phyloP scores from a whole-genome alignment of 441 rosid genomes.

The Populus tomentosa region DNA sequence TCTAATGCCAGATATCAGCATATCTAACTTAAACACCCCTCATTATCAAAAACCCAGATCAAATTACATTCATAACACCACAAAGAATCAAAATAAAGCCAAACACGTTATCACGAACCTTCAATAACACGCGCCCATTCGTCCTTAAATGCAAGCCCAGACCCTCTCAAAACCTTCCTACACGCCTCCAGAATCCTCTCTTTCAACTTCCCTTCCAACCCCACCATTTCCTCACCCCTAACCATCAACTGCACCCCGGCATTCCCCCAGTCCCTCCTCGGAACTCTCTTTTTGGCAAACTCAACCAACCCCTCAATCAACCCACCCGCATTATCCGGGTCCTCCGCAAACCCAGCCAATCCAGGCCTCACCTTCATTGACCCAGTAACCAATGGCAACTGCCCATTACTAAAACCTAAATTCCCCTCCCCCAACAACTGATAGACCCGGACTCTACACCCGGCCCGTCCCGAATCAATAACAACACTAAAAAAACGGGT shows the following conservation, averaged over 20 bases:
- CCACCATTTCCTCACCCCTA: slow-evolving; percentile 17
- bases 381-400: slow-evolving; percentile 23
- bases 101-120: slow-evolving; percentile 21
- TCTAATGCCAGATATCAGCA: not conserved
- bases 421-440: slow-evolving; percentile 35
- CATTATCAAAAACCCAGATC: not conserved
- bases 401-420: slow-evolving; percentile 23
- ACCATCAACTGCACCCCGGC: slow-evolving; percentile 34
- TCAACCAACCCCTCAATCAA: slow-evolving; percentile 27
- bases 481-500: slow-evolving; percentile 27
- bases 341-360: slow-evolving; percentile 5
- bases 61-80: not conserved
- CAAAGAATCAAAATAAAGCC: not conserved
- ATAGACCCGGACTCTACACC: slow-evolving; percentile 27
- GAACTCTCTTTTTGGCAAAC: slow-evolving; percentile 30
- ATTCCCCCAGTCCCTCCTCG: slow-evolving; percentile 35
- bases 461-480: slow-evolving; percentile 24
- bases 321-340: slow-evolving; percentile 20
- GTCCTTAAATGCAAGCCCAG: slow-evolving; percentile 40
- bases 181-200: slow-evolving; percentile 26
- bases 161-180: slow-evolving; percentile 31
- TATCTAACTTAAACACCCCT: not conserved
- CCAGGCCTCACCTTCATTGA: slow-evolving; percentile 23
- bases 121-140: slow-evolving; percentile 34
- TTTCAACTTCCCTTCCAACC: slow-evolving; percentile 10